Evolutionary conservation across 148 eudicot species (phyloP), one percentile per base, ranked within the genome.

Genomic region (Silene latifolia): DNA sequence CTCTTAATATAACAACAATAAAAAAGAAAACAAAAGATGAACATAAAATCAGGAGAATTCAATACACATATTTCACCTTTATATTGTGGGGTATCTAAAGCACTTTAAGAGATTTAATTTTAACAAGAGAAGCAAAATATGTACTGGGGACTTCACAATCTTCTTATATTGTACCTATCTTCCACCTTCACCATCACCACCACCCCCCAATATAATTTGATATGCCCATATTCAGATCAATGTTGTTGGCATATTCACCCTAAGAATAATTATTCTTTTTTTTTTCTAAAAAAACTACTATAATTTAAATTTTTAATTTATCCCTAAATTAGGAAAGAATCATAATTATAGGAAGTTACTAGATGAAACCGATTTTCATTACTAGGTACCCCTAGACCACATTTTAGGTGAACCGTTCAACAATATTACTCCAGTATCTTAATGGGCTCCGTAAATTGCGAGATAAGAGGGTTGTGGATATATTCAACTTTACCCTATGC

Each of bases 51-150:
- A 29, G 51, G 65, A 74, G 61, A 68, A 51, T 25, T 35, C 27
- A 48, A 60, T 20, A 69, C 83, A 73, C 65, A 63, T 61, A 56
- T 70, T 70, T 46, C 61, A 60, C 20, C 71, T 76, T 75, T 67
- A 24, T n/a, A 63, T 75, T 53, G 88, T 86, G 85, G 88, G 86
- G 83, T 70, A 79, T 74, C 47, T 76, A 79, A 77, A 83, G 86
- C 88, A 86, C 84, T 80, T 53, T n/a, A n/a, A n/a, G n/a, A 74
- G 24, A 25, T 75, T 74, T 27, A 74, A 11, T 69, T 71, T 67
- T 18, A 63, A 67, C 76, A 69, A 72, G 73, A 72, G 68, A 63
- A 72, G 39, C 53, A 24, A 63, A 62, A 29, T 65, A 48, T 79
- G 63, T 8, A 73, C 72, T 80, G 82, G 80, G 84, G 81, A 48